These are phyloP conservation scores for Thalassiosira profunda DNA, from an alignment of 108 stramenopile genomes.

Conservation along the genomic window DNA sequence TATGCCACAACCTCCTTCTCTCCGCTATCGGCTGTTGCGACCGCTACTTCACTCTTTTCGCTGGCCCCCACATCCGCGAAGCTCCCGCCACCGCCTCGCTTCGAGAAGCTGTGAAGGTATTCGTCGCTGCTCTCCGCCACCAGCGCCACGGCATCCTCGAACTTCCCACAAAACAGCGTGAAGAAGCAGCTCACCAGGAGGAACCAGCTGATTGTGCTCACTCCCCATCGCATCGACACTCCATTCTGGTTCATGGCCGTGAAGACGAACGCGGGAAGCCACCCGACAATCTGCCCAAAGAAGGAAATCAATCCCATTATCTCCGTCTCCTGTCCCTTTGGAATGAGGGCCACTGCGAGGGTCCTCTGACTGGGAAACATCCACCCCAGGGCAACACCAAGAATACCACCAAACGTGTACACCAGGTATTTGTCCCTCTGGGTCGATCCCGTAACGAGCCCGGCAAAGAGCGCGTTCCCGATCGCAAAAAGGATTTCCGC, in stretches of 20 bases:
- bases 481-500: constrained; percentile 32
- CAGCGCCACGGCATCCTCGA: constrained; percentile 10
- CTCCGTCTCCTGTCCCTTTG: constrained; percentile 59
- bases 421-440: constrained; percentile 30
- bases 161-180: constrained; percentile 42
- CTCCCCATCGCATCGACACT: constrained; percentile 57
- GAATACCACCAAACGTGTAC: constrained; percentile 18
- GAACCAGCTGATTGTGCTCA: constrained; percentile 33
- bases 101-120: constrained; percentile 28
- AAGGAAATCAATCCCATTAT: constrained; percentile 65
- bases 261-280: constrained; percentile 78
- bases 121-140: constrained; percentile 42
- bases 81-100: background rate
- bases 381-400: constrained; percentile 44
- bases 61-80: background rate
- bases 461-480: constrained; percentile 31
- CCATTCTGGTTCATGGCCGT: constrained; percentile 73
- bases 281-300: constrained; percentile 61
- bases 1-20: background rate
- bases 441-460: constrained; percentile 38
- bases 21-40: no score
- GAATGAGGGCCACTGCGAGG: constrained; percentile 37
- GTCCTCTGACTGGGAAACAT: constrained; percentile 59
- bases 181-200: constrained; percentile 12
- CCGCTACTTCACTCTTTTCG: no score